Evolutionary conservation across 1,284 basidiomycete species (phyloP), one percentile per base, ranked within the genome.

Genomic region (Heterobasidion parviporum): DNA sequence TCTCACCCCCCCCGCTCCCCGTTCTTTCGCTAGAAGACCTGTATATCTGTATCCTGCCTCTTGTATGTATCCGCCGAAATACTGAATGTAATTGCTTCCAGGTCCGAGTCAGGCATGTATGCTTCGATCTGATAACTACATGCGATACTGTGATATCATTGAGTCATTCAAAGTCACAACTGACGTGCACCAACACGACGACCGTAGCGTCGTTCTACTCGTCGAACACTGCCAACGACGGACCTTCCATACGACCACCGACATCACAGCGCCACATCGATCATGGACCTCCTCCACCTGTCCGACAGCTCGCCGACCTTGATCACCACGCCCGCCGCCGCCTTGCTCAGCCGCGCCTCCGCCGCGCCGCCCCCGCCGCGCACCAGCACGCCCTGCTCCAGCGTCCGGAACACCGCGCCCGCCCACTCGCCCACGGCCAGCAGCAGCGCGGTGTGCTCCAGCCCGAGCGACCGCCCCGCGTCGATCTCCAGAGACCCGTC

Each of bases 351-450:
- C 57, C 79, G 78, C 4, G 72, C 65, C 64, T 84, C 85, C 54
- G 83, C 76, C 20, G 67, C 65, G 0, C 86, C 89, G n/a, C 88
- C 89, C 34, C 81, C 81, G 6, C 85, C 88, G 44, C 74, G 70
- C 6, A 84, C 72, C 54, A 73, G 77, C 36, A 78, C 67, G 0
- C 92, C 91, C 54, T 77, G 77, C 60, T 90, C 89, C 56, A 93
- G 68, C 36, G 67, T 68, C 7, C 75, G 71, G 63, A 95, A 89
- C 2, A 94, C 75, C 43, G 74, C 75, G 7, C 76, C 76, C 0
- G 89, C 91, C 93, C 93, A 97, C 65, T 94, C 90, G 8, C 85
- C 84, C 0, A 80, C 71, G 0, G 85, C 86, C 16, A 90, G 68
- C n/a, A 96, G 65, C 18, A 94, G 70, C 20, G 78, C 71, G 0